phyloP scores from a whole-genome alignment of 495 filamentous ascomycete species.

The Gamarada debralockiae region DNA sequence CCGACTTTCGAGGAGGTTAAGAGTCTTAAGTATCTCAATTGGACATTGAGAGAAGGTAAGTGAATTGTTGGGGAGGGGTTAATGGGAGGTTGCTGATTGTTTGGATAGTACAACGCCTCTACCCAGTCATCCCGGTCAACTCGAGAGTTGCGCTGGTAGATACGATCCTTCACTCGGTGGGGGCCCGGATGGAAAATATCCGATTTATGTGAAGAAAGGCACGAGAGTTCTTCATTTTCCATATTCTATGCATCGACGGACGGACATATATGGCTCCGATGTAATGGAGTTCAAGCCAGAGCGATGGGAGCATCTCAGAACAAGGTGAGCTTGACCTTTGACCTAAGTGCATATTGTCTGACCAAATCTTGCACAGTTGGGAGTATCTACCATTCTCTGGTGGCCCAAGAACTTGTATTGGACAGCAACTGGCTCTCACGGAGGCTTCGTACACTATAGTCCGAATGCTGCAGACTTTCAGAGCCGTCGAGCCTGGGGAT shows the following conservation, averaged over 20 bases:
- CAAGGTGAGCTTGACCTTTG: slow-evolving; percentile 56
- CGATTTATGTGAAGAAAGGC: slow-evolving; percentile 42
- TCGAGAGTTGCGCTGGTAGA: slow-evolving; percentile 43
- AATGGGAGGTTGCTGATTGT: slow-evolving; percentile 7
- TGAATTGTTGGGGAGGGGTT: slow-evolving; percentile 14
- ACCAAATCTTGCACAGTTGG: too few species aligned
- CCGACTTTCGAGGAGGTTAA: slow-evolving; percentile 24
- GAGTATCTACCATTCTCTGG: too few species aligned
- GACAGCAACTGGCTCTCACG: too few species aligned
- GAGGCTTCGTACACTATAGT: too few species aligned
- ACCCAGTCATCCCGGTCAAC: slow-evolving; percentile 53
- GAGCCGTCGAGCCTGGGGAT: too few species aligned
- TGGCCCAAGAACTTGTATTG: too few species aligned
- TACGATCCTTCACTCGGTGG: slow-evolving; percentile 47
- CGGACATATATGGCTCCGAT: slow-evolving; percentile 35
- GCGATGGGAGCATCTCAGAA: slow-evolving; percentile 46
- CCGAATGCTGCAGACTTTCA: too few species aligned
- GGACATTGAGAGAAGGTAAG: slow-evolving; percentile 26
- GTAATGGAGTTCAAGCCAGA: slow-evolving; percentile 49
- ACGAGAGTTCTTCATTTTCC: slow-evolving; percentile 6
- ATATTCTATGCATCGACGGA: slow-evolving; percentile 19
- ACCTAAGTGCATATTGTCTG: too few species aligned
- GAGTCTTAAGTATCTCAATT: slow-evolving; percentile 28
- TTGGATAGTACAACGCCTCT: slow-evolving; percentile 42
- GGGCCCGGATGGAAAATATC: slow-evolving; percentile 40